Conservation (phyloP, 78 protist species). For the Dictyostelium brefeldianum region DNA sequence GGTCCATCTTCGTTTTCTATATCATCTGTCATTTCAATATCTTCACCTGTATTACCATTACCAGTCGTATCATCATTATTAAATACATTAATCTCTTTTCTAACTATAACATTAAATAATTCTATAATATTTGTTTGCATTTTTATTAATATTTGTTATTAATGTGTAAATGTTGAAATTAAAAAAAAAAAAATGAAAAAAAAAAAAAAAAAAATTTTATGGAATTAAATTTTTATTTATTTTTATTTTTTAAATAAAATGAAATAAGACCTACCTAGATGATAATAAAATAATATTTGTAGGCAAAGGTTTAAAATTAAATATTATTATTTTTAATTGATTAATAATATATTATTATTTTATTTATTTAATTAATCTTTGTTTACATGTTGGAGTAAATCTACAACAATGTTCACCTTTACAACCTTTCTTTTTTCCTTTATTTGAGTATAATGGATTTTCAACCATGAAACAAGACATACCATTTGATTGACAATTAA, state of each 20-base stretch:
- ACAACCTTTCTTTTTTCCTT: background rate
- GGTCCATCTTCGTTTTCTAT: background rate
- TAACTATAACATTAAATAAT: background rate
- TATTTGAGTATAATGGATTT: background rate
- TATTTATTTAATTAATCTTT: too few species aligned
- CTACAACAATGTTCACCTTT: background rate
- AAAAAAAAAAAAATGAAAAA: background rate
- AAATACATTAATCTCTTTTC: slow-evolving; percentile 4
- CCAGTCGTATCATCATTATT: background rate
- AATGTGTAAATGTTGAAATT: too few species aligned
- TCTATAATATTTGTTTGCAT: slow-evolving; percentile 6
- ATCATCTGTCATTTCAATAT: slow-evolving; percentile 5
- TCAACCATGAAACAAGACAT: background rate
- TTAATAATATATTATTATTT: too few species aligned
- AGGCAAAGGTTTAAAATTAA: too few species aligned
- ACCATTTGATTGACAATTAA: background rate
- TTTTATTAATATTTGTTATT: background rate
- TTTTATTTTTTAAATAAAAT: too few species aligned
- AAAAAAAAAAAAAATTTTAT: too few species aligned
- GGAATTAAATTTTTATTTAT: too few species aligned
- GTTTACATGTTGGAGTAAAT: background rate
- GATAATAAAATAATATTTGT: too few species aligned
- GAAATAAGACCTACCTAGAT: too few species aligned
- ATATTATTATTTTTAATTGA: too few species aligned
- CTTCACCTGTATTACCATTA: background rate